Base-by-base conservation (phyloP, 169 alveolate genomes). In the Plasmodium gonderi region DNA sequence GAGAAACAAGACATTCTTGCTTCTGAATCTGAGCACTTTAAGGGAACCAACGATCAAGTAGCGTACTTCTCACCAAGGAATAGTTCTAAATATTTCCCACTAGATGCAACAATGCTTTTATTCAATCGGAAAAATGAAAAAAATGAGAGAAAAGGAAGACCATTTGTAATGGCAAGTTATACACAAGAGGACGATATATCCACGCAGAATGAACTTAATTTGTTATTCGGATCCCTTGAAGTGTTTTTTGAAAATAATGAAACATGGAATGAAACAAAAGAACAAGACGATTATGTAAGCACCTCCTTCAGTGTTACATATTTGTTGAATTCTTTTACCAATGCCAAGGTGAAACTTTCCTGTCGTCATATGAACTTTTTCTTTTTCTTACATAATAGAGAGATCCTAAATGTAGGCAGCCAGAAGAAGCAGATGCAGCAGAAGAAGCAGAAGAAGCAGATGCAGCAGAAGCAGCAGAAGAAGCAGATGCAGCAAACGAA, bases 251-350 rank as follows among this genome's bases (percentile, higher is more conserved):
- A 79, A 1, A 26, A 23, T 7, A 67, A 51, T 20, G 67, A 79
- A 42, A n/a, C n/a, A 44, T 5, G 29, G 42, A 6, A 29, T 79
- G 40, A 79, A 8, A 31, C 11, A 67, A 60, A 64, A 8, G 26
- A 51, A 26, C 74, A 54, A 49, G 60, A 14, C 23, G 64, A 36
- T 33, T 31, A 31, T 40, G 44, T 17, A 7, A 79, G 33, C 9
- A 23, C 65, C 29, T 54, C 90, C 5, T 79, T 79, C 45, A 40
- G 78, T 38, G 17, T 54, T n/a, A 79, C 76, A 14, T 51, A 51
- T 20, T 8, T 79, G 17, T 23, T 79, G 12, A 51, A 36, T 14
- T 31, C 44, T 23, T 79, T 49, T 79, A 79, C 33, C 23, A 79
- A 51, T 26, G 33, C 38, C 29, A 33, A 23, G 33, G 1, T 79